These are phyloP conservation scores for Petunia hybrid DNA, from an alignment of 305 asterid genomes.

Conservation along the genomic window DNA sequence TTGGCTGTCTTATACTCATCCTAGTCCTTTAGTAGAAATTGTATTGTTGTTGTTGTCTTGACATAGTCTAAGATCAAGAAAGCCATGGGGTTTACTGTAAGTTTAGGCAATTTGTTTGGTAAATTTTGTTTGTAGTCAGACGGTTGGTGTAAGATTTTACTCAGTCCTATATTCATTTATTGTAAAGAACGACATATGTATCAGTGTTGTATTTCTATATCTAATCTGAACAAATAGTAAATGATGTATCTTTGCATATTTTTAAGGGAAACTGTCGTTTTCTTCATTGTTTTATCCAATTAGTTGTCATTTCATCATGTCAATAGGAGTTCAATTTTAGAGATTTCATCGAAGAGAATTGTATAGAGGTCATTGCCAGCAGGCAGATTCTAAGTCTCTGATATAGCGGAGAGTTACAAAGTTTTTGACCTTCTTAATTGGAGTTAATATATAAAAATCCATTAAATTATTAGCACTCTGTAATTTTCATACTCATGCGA, in stretches of 20 bases:
- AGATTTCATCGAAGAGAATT: neutral
- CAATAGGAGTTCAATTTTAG: slow-evolving; percentile 6
- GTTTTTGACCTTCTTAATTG: neutral
- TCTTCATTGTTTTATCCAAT: slow-evolving; percentile 19
- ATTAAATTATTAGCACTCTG: too few relatives aligned
- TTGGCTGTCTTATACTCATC: slow-evolving; percentile 27
- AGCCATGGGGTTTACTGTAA: neutral
- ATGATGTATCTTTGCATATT: neutral
- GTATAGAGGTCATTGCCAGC: neutral
- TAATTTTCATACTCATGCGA: too few relatives aligned
- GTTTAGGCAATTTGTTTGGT: slow-evolving; percentile 11
- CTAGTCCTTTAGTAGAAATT: slow-evolving; percentile 6
- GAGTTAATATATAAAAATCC: too few relatives aligned
- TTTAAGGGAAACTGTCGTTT: neutral
- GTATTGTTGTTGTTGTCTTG: neutral
- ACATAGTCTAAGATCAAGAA: neutral
- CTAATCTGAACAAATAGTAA: slow-evolving; percentile 4
- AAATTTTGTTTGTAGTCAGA: slow-evolving; percentile 19
- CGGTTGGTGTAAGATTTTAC: slow-evolving; percentile 25
- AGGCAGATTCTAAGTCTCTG: neutral
- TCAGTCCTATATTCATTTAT: slow-evolving; percentile 3
- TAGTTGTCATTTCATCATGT: slow-evolving; percentile 6
- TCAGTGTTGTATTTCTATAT: neutral
- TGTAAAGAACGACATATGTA: neutral
- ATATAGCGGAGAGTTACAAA: neutral